These are phyloP conservation scores for Ploettnerulaceae sp. DNA, from an alignment of 2,329 filamentous ascomycete species.

Conservation along the genomic window DNA sequence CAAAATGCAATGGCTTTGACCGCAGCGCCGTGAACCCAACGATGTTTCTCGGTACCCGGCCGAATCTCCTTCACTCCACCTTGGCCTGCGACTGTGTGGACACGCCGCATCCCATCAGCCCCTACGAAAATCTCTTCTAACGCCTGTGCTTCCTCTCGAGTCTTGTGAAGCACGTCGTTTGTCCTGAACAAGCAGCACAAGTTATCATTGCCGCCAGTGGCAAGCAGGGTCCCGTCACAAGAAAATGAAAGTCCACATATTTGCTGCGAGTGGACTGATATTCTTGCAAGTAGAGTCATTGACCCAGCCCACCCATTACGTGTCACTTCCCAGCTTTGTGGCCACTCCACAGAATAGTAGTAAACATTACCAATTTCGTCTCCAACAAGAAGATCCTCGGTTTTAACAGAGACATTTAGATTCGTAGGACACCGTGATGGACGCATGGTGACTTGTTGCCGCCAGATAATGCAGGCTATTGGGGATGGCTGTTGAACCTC, in stretches of 20 bases:
- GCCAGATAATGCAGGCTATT: constrained; percentile 78
- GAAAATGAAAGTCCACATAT: constrained; percentile 94
- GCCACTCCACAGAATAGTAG: constrained; percentile 90
- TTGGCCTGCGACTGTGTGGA: constrained; percentile 32
- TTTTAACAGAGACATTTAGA: constrained; percentile 50
- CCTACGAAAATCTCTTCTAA: constrained; percentile 21
- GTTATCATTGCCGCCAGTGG: constrained; percentile 91
- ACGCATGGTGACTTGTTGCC: constrained; percentile 54
- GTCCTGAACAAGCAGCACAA: constrained; percentile 73
- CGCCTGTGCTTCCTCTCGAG: constrained; percentile 10
- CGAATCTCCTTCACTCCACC: constrained; percentile 43
- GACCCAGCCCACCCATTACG: constrained; percentile 69
- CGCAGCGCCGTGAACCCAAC: constrained; percentile 76
- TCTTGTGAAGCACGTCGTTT: constrained; percentile 19
- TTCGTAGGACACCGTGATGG: constrained; percentile 45
- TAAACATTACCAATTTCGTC: constrained; percentile 79
- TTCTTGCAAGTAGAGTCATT: constrained; percentile 71
- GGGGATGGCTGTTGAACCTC: constrained; percentile 66
- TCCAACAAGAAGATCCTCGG: constrained; percentile 81
- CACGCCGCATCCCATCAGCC: constrained; percentile 30
- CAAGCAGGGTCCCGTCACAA: constrained; percentile 67
- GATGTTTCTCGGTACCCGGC: constrained; percentile 58
- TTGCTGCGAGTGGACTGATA: constrained; percentile 79
- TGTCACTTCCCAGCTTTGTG: constrained; percentile 55
- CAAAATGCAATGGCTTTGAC: constrained; percentile 97